Percentiles rank a stretch among this genome's conserved stretches.
Conservation (phyloP, 108 stramenopile species). For the Cylindrotheca fusiformis region DNA sequence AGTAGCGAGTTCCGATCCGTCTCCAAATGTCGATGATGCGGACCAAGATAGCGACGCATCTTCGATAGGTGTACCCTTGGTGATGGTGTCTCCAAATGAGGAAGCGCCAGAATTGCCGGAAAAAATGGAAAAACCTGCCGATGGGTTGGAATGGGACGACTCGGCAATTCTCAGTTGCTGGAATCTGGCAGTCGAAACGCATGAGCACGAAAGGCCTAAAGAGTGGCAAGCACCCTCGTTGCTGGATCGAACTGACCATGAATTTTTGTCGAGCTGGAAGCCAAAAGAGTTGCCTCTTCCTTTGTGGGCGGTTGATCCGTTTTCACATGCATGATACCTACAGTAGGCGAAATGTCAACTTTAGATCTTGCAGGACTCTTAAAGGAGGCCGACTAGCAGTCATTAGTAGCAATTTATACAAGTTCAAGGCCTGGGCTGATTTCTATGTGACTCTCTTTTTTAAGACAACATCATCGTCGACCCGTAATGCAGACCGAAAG, state of each 20-base stretch:
- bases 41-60: slow-evolving; percentile 10
- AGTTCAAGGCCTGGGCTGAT: neutral
- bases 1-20: too few relatives aligned
- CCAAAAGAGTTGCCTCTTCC: slow-evolving; percentile 7
- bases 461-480: slow-evolving; percentile 36
- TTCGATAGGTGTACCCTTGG: neutral
- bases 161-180: slow-evolving; percentile 16
- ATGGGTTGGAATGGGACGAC: slow-evolving; percentile 11
- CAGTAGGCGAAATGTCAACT: too few relatives aligned
- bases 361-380: too few relatives aligned
- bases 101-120: neutral
- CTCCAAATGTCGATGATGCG: slow-evolving; percentile 6
- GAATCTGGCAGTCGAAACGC: slow-evolving; percentile 1
- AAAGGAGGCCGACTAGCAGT: too few relatives aligned
- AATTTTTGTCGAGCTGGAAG: slow-evolving; percentile 13
- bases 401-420: neutral
- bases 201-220: neutral
- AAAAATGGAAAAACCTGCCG: slow-evolving; percentile 5
- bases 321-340: neutral
- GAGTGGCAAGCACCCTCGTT: slow-evolving; percentile 1
- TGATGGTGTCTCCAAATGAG: neutral
- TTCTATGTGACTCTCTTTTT: neutral
- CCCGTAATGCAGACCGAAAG: slow-evolving; percentile 75
- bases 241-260: neutral
- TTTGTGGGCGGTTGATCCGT: slow-evolving; percentile 8